Base-by-base conservation (phyloP, 2,329 filamentous ascomycete species). In the Xylariaceae sp. region DNA sequence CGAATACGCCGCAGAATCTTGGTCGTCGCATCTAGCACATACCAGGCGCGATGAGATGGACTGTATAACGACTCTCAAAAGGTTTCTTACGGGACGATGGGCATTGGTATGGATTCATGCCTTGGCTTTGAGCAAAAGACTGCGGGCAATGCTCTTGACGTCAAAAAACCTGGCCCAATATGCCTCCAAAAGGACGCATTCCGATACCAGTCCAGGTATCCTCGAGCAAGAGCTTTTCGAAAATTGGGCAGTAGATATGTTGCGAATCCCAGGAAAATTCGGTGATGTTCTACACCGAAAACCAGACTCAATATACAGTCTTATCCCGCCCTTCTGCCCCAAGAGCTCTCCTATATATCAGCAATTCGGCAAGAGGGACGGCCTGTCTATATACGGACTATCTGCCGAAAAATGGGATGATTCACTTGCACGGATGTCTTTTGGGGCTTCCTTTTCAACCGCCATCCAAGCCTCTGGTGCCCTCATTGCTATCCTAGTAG, bases 311-410 rank as follows among this genome's bases (percentile, higher is more conserved):
- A 68, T 70, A 26, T 63, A 66, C 43, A 61, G 62, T 33, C 44
- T 55, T 2, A 60, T 70, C 8, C 63, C 65, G 2, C 62, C 64
- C 2, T 61, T 71, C 31, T 69, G 66, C 44, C 66, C 67, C 0
- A 28, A 39, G 7, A 49, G 52, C 16, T 67, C 67, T 7, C 47
- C 55, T 3, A 60, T 67, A 3, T 57, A 60, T 39, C 50, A 57
- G 35, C 51, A 56, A 9, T 68, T 67, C 42, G 52, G 54, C 1
- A 41, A 51, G 33, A 29, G 19, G 15, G 52, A 56, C 24, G 19
- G n/a, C 3, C 44, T 34, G n/a, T 35, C n/a, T 1, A 37, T 61
- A 0, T 46, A 41, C 2, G 53, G 54, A 0, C 30, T 45, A 12
- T 45, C 48, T 6, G 46, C 16, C 1, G 38, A 37, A 1, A 45